Conservation (phyloP, 129 eudicot species). For the Glebionis coronaria region DNA sequence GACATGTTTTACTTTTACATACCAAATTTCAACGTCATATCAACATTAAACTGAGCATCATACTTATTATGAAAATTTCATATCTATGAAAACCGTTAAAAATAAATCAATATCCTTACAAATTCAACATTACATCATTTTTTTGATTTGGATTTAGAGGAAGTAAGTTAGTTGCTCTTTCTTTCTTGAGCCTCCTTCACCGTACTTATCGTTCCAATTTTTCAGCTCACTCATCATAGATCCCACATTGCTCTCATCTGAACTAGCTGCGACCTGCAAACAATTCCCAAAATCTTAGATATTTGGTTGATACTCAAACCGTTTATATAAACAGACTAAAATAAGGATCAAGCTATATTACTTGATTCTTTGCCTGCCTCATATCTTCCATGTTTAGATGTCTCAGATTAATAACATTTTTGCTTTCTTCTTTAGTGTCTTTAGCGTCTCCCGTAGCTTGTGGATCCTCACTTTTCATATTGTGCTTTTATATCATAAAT, state of each 20-base stretch:
- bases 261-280: constrained; percentile 87
- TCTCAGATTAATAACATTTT: constrained; percentile 55
- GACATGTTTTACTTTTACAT: no score
- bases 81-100: no score
- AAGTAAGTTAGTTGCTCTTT: constrained; percentile 61
- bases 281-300: neutral
- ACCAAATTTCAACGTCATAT: no score
- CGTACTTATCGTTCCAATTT: constrained; percentile 86
- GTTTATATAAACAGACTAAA: neutral
- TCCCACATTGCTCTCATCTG: constrained; percentile 57
- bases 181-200: constrained; percentile 97
- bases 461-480: constrained; percentile 4
- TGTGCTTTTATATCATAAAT: no score
- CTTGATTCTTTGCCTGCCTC: constrained; percentile 90
- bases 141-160: neutral
- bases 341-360: constrained; percentile 9
- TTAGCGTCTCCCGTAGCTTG: constrained; percentile 3
- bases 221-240: constrained; percentile 68
- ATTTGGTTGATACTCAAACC: neutral
- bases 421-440: constrained; percentile 45
- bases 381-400: constrained; percentile 88
- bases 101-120: no score
- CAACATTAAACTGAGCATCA: no score
- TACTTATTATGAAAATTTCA: no score
- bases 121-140: no score